Percentiles rank a stretch among this genome's conserved stretches.
These are phyloP conservation scores for Chaetomiaceae sp. DNA, from an alignment of 2,329 filamentous ascomycete genomes.

Conservation along the genomic window DNA sequence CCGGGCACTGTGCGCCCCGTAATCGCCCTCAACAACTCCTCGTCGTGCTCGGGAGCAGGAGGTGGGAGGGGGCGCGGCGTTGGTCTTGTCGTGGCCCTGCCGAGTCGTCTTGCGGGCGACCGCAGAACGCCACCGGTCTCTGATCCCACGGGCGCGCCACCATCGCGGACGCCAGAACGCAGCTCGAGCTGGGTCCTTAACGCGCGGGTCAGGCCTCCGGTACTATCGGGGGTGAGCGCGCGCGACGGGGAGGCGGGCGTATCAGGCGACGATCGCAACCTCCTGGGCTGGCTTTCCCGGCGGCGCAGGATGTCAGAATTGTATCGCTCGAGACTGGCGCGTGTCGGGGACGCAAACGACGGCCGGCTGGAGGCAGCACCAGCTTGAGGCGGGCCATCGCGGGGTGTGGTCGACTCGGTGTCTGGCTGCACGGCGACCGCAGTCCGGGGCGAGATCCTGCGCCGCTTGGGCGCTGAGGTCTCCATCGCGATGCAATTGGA, in stretches of 20 bases:
- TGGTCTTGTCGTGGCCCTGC: constrained; percentile 37
- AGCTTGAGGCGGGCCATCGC: constrained; percentile 33
- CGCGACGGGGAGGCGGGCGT: constrained; percentile 15
- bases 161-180: constrained; percentile 21
- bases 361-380: constrained; percentile 33
- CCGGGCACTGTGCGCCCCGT: constrained; percentile 32
- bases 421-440: constrained; percentile 33
- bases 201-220: constrained; percentile 14
- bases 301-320: constrained; percentile 52
- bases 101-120: constrained; percentile 26
- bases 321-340: constrained; percentile 54
- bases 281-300: constrained; percentile 30
- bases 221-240: constrained; percentile 19
- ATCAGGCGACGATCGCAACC: constrained; percentile 14
- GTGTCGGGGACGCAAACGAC: constrained; percentile 63
- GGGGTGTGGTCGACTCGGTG: constrained; percentile 16
- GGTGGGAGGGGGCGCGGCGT: constrained; percentile 43
- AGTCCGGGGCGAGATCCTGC: constrained; percentile 53
- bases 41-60: constrained; percentile 36
- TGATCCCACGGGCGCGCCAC: neutral
- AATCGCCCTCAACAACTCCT: constrained; percentile 40
- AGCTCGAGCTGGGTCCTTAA: constrained; percentile 28
- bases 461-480: constrained; percentile 56
- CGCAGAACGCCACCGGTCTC: constrained; percentile 15
- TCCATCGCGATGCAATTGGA: constrained; percentile 37